A percentile compares a stretch with the other conserved stretches of the same genome.
phyloP scores from a whole-genome alignment of 345 rosid species.

The Heritiera littoralis region DNA sequence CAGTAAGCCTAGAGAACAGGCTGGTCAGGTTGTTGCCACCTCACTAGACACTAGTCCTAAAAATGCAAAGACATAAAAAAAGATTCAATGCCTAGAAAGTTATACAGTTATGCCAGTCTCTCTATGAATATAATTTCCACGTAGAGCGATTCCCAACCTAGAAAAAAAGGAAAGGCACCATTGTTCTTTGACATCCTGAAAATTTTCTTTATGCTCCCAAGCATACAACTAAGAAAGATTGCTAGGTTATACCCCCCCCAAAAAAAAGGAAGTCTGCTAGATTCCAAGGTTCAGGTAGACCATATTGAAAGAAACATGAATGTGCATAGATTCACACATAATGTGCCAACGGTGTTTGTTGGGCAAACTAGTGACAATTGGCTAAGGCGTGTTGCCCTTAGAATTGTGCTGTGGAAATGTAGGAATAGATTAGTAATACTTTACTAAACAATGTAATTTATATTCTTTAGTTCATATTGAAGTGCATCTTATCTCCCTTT shows the following conservation, averaged over 20 bases:
- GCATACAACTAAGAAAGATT: neutral
- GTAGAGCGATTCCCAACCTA: neutral
- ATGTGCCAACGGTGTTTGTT: neutral
- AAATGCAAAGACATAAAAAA: neutral
- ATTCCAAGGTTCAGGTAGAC: neutral
- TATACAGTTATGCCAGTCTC: slow-evolving; percentile 3
- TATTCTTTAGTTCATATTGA: neutral
- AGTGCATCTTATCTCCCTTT: neutral
- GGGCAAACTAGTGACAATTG: neutral
- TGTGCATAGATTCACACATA: neutral
- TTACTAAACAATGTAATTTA: neutral
- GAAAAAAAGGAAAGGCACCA: neutral
- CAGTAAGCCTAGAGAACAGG: slow-evolving; percentile 8
- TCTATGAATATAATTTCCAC: neutral
- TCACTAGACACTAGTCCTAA: neutral
- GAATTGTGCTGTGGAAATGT: neutral
- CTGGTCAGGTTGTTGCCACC: neutral
- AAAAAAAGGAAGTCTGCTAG: neutral
- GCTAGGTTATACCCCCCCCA: too few species aligned
- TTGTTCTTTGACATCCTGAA: neutral
- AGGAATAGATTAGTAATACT: neutral
- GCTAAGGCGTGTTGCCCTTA: neutral
- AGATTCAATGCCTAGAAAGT: neutral
- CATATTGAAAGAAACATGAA: neutral
- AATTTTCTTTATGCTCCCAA: neutral